phyloP scores from a whole-genome alignment of 176 grass and related monocot species.

The Paspalum vaginatum region DNA sequence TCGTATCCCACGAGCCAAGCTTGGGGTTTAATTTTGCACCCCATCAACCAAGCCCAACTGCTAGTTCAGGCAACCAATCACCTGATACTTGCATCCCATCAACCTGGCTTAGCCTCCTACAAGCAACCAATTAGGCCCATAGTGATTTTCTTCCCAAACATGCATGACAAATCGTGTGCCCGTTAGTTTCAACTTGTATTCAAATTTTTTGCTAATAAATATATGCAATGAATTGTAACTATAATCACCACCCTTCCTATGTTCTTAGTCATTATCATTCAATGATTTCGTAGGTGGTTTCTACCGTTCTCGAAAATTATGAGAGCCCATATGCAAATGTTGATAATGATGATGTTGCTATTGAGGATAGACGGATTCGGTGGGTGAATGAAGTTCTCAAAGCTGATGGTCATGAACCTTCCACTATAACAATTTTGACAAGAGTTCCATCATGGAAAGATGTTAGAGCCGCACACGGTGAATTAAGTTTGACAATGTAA shows the following conservation, averaged over 20 bases:
- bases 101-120: too few relatives aligned
- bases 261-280: conserved; percentile 29
- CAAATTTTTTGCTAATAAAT: neutral
- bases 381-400: conserved; percentile 81
- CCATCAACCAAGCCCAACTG: too few relatives aligned
- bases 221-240: too few relatives aligned
- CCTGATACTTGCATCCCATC: too few relatives aligned
- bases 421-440: conserved; percentile 48
- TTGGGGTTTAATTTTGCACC: too few relatives aligned
- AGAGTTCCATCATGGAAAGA: conserved; percentile 89
- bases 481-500: conserved; percentile 60
- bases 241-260: neutral
- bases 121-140: too few relatives aligned
- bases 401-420: conserved; percentile 61
- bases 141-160: conserved; percentile 27
- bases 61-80: too few relatives aligned
- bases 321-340: conserved; percentile 70
- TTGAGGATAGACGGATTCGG: conserved; percentile 43
- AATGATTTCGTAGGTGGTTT: conserved; percentile 72
- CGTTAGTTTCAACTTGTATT: neutral
- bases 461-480: conserved; percentile 54
- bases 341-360: conserved; percentile 43
- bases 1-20: too few relatives aligned
- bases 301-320: conserved; percentile 86
- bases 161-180: neutral